Evolutionary conservation across 176 grass and related monocot genomes (phyloP).

Genomic region (Triticum dicoccoides): DNA sequence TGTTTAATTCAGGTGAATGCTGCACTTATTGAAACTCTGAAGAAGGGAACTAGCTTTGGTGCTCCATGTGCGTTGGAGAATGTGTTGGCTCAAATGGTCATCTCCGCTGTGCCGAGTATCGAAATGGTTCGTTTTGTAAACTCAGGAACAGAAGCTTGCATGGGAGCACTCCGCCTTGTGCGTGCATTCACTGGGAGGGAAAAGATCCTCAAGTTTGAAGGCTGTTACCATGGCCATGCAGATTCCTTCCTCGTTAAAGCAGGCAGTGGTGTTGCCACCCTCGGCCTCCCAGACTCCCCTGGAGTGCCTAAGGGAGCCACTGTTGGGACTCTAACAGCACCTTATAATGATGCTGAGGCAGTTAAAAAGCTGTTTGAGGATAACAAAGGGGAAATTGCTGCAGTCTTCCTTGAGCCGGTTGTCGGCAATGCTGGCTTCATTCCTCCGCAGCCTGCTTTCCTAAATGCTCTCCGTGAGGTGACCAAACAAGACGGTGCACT

Average conservation of each 20-base stretch:
- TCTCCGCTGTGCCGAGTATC: conserved; percentile 83
- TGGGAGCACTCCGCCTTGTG: conserved; percentile 97
- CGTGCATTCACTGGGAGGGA: conserved; percentile 82
- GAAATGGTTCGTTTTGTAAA: conserved; percentile 99
- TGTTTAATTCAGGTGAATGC: conserved; percentile 68
- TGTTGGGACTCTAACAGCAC: conserved; percentile 64
- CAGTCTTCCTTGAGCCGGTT: conserved; percentile 89
- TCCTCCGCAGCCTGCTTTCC: conserved; percentile 59
- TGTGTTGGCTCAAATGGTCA: conserved; percentile 90
- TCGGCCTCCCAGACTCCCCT: conserved; percentile 95
- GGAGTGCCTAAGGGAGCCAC: conserved; percentile 90
- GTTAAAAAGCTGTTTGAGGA: conserved; percentile 74
- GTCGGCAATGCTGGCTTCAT: conserved; percentile 98
- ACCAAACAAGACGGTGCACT: conserved; percentile 78
- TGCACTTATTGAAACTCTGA: conserved; percentile 84
- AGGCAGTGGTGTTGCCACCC: conserved; percentile 96
- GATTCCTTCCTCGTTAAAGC: conserved; percentile 97
- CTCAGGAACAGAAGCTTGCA: conserved; percentile 97
- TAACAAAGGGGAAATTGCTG: conserved; percentile 83
- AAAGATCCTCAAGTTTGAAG: conserved; percentile 97
- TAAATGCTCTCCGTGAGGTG: conserved; percentile 73
- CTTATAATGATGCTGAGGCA: conserved; percentile 77
- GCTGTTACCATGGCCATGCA: conserved; percentile 97
- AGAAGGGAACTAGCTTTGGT: conserved; percentile 99
- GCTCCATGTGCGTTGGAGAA: conserved; percentile 90